Evolutionary conservation across 2,329 filamentous ascomycete species (phyloP).

Genomic region (Claviceps maximensis): DNA sequence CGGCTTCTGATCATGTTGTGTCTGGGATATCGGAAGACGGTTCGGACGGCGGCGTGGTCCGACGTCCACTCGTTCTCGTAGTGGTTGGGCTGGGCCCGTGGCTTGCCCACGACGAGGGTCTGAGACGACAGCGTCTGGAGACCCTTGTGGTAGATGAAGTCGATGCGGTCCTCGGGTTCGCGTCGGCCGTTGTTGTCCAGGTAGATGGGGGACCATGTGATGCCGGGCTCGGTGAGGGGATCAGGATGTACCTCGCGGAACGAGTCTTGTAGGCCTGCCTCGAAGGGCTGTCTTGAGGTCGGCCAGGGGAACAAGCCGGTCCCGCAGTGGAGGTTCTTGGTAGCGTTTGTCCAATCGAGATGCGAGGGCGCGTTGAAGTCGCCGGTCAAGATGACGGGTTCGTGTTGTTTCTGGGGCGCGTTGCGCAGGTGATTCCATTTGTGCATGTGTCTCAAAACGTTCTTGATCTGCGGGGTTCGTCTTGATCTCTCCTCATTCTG

Average conservation of each 20-base stretch:
- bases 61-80: slow-evolving; percentile 28
- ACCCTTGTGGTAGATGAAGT: slow-evolving; percentile 29
- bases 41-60: slow-evolving; percentile 24
- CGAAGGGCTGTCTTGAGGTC: slow-evolving; percentile 20
- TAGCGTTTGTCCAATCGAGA: slow-evolving; percentile 25
- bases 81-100: slow-evolving; percentile 20
- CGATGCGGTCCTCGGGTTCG: slow-evolving; percentile 29
- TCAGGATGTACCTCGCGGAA: slow-evolving; percentile 25
- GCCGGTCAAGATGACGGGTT: slow-evolving; percentile 24
- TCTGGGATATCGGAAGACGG: slow-evolving; percentile 12
- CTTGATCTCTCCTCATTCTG: slow-evolving; percentile 22
- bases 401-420: slow-evolving; percentile 18
- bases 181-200: slow-evolving; percentile 17
- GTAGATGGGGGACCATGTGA: slow-evolving; percentile 29
- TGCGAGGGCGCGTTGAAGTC: slow-evolving; percentile 33
- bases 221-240: slow-evolving; percentile 18
- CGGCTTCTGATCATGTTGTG: neutral
- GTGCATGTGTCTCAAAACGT: slow-evolving; percentile 21
- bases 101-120: slow-evolving; percentile 20
- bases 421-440: slow-evolving; percentile 15
- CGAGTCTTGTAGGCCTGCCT: slow-evolving; percentile 26
- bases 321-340: slow-evolving; percentile 23
- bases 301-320: slow-evolving; percentile 24
- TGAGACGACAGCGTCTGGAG: slow-evolving; percentile 19
- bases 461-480: slow-evolving; percentile 24